Base-by-base conservation (phyloP, 257 asterid genomes). In the Capsicum pubescens region DNA sequence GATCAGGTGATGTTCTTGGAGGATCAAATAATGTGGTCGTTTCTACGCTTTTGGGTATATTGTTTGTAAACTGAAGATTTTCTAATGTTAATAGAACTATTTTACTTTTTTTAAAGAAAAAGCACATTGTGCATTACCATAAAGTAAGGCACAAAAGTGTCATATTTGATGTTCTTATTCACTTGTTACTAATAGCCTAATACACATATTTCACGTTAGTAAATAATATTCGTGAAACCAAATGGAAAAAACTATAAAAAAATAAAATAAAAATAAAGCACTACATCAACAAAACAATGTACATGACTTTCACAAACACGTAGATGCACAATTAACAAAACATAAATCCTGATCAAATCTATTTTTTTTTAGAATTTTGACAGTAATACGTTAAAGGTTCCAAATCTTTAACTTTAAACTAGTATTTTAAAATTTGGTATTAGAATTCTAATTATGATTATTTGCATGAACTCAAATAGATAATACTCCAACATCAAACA, bases 101-200 rank as follows among this genome's bases (percentile, higher is more conserved):
- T 64, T 64, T 21, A 64, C 13, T 13, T 54, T 0, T 6, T 10
- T 10, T 26, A 26, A 12, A 15, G 11, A 54, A 54, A 54, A 14
- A 16, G 7, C 61, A 57, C 8, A 15, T 57, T 19, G 19, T 57
- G 35, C 50, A 39, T 69, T 42, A 69, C 5, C 2, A 8, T 16
- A 42, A 42, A 16, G 57, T 9, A 70, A 44, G 36, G 9, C 6
- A 5, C 56, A 70, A 70, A 42, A 70, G 17, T 70, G n/a, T 17
- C 79, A 39, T n/a, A 44, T 44, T 70, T 17, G 54, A 42, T 70
- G 79, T 56, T 70, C 57, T 44, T 70, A 70, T 70, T 35, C 79
- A 70, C 16, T 35, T 70, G 19, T 44, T 70, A 16, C 2, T 70
- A 39, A 26, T 26, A 26, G 32, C 32, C 32, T 26, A 26, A 26